Evolutionary conservation across 208 protist species (phyloP).

Genomic region (Trypanosoma boissoni): DNA sequence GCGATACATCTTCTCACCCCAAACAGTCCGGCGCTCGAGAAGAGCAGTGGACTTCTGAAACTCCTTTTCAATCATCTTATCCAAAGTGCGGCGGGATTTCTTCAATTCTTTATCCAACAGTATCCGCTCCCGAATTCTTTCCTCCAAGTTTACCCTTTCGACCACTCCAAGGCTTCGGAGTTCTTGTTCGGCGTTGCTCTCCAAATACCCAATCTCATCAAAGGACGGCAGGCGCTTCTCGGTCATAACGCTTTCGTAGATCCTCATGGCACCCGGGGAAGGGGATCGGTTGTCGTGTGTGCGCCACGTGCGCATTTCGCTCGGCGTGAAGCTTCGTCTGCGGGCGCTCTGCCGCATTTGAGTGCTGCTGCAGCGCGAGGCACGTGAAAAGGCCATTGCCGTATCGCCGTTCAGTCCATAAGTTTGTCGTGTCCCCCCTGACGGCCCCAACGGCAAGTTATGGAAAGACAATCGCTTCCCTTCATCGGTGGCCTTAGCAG

Average conservation of each 20-base stretch:
- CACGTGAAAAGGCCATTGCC: too few species aligned
- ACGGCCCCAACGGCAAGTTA: neutral
- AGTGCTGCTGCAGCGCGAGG: slow-evolving; percentile 24
- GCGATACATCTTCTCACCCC: slow-evolving; percentile 27
- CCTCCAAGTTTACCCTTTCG: slow-evolving; percentile 29
- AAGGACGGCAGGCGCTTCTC: slow-evolving; percentile 40
- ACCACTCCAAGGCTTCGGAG: slow-evolving; percentile 31
- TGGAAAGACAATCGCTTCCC: neutral
- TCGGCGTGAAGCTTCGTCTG: slow-evolving; percentile 9
- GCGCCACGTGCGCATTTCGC: slow-evolving; percentile 7
- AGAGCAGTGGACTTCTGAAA: slow-evolving; percentile 4
- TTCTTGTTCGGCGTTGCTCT: slow-evolving; percentile 65
- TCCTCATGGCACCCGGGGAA: slow-evolving; percentile 22
- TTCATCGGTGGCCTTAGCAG: neutral
- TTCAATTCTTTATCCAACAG: slow-evolving; percentile 33
- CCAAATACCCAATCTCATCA: slow-evolving; percentile 36
- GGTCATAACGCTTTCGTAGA: slow-evolving; percentile 39
- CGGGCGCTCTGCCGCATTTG: slow-evolving; percentile 9
- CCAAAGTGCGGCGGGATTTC: slow-evolving; percentile 20
- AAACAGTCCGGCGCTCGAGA: slow-evolving; percentile 2
- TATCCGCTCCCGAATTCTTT: slow-evolving; percentile 37
- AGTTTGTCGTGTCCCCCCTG: neutral
- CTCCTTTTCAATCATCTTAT: slow-evolving; percentile 31
- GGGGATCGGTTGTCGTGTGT: slow-evolving; percentile 31
- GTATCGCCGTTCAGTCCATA: neutral